Conservation (phyloP, 495 filamentous ascomycete species). For the Cairneyella variabilis region DNA sequence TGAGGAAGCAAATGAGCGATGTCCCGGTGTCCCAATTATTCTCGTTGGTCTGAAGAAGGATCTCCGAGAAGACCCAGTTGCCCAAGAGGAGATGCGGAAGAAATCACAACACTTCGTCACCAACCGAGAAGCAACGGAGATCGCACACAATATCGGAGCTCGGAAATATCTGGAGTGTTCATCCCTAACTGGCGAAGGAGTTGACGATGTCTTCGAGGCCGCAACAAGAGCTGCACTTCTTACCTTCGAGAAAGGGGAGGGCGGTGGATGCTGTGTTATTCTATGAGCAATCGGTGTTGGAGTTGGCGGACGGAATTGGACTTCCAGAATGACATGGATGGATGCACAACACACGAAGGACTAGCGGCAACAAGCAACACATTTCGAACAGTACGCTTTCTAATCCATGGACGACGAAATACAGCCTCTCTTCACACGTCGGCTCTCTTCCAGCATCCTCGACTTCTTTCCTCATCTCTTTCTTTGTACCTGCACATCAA, state of each 20-base stretch:
- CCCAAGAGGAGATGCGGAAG: conserved; percentile 96
- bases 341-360: background rate
- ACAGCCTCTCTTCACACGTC: background rate
- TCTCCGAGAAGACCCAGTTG: conserved; percentile 87
- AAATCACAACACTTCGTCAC: conserved; percentile 84
- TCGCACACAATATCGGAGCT: conserved; percentile 80
- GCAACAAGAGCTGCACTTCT: conserved; percentile 93
- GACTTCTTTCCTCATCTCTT: no score
- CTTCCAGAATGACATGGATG: background rate
- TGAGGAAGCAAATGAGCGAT: conserved; percentile 92
- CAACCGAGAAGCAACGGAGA: conserved; percentile 71
- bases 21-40: conserved; percentile 90
- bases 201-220: conserved; percentile 98
- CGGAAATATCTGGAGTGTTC: conserved; percentile 98
- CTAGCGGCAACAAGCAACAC: background rate
- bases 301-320: background rate
- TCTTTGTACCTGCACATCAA: background rate
- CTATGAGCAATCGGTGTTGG: conserved; percentile 54
- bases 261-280: conserved; percentile 82
- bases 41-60: conserved; percentile 98
- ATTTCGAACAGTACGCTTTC: conserved; percentile 10
- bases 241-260: conserved; percentile 84
- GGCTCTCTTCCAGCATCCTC: no score
- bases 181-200: conserved; percentile 92
- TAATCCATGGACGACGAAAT: conserved; percentile 11